phyloP scores from a whole-genome alignment of 805 yeast genomes.

The Hanseniaspora meyeri region DNA sequence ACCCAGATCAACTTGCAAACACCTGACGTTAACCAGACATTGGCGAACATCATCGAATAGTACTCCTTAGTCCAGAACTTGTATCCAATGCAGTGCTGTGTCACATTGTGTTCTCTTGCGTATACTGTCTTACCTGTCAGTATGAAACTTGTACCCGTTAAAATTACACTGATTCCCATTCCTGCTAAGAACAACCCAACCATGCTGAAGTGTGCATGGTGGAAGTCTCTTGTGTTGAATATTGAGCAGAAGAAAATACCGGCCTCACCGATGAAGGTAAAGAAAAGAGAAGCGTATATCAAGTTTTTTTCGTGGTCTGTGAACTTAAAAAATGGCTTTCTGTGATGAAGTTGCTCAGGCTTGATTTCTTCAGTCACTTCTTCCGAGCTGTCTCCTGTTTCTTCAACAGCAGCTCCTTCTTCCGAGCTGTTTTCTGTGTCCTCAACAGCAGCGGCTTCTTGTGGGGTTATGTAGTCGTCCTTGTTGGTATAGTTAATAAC shows the following conservation, averaged over 20 bases:
- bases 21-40: slow-evolving; percentile 38
- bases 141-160: slow-evolving; percentile 35
- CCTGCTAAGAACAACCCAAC: slow-evolving; percentile 61
- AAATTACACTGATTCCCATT: slow-evolving; percentile 42
- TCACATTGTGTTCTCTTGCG: slow-evolving; percentile 15
- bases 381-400: background rate
- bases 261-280: slow-evolving; percentile 49
- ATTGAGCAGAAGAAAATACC: slow-evolving; percentile 66
- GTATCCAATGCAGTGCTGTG: slow-evolving; percentile 17
- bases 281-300: slow-evolving; percentile 31
- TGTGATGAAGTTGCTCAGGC: slow-evolving; percentile 18
- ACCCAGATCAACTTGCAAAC: slow-evolving; percentile 54
- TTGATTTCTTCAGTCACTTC: background rate
- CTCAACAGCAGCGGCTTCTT: slow-evolving; percentile 30
- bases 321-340: slow-evolving; percentile 25
- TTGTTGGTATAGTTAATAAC: slow-evolving; percentile 10
- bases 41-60: slow-evolving; percentile 30
- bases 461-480: slow-evolving; percentile 18
- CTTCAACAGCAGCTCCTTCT: slow-evolving; percentile 28
- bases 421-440: slow-evolving; percentile 16
- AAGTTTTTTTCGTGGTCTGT: slow-evolving; percentile 30
- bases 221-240: slow-evolving; percentile 51
- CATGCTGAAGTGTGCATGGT: slow-evolving; percentile 49
- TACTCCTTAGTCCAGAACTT: slow-evolving; percentile 14
- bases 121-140: slow-evolving; percentile 36